Base-by-base conservation (phyloP, 495 filamentous ascomycete species). In the Hypoxylon lenormandii region DNA sequence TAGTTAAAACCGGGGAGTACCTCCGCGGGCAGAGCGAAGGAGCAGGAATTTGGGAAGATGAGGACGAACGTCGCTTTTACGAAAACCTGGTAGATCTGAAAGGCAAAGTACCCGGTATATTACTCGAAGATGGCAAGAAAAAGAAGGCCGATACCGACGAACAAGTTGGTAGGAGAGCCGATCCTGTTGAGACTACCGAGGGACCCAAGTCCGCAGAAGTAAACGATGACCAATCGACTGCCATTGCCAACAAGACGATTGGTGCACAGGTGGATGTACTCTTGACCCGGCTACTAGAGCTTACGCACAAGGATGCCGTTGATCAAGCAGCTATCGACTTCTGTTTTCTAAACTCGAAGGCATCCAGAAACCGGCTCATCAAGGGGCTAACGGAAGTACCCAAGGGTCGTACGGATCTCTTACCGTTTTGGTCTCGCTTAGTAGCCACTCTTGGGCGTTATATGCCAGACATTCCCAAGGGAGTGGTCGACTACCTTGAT, bases 31-130 rank as follows among this genome's bases (percentile, higher is more conserved):
- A 95, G 72, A 89, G 89, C 4, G 95, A 97, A 63, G 94, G 94
- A 6, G 86, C 93, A n/a, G 95, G 95, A 1, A 97, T 98, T 70
- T 99, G 95, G 95, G 96, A 98, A 80, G 95, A 99, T 69, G 95
- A 98, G 72, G 95, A 99, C 43, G 94, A 99, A 76, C 86, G 96
- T 56, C 90, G 95, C 33, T 99, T 98, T 77, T 98, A 99, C 76
- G 95, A 99, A 78, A 97, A 97, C 72, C 81, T 98, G 4, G 89
- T 95, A 15, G 95, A 99, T 76, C 84, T 99, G 11, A 97, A 97
- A 73, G 93, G 94, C 67, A 94, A 96, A 68, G 95, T 99, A 18
- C 95, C 95, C 7, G 91, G 89, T 11, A 94, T 98, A 53, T 80
- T 99, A 8, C 86, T 98, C 5, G 96, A 98, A 70, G 94, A 98